These are phyloP conservation scores for Senna siamea DNA, from an alignment of 306 rosid species.

Conservation along the genomic window DNA sequence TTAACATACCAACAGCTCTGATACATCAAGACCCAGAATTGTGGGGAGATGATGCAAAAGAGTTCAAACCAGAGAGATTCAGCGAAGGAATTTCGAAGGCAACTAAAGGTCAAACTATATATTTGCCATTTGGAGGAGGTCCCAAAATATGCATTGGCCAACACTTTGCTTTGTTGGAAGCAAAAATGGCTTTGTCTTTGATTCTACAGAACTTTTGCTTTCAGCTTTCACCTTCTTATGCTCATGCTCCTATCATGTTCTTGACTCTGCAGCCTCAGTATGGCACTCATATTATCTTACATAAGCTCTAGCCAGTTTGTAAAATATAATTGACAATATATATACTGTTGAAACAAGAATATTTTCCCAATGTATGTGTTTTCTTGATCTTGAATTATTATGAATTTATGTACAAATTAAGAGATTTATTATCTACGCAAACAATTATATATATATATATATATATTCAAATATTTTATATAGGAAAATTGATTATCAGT, in stretches of 20 bases:
- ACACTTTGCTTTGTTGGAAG: slow-evolving; percentile 45
- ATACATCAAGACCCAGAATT: slow-evolving; percentile 40
- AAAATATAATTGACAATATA: too few relatives aligned
- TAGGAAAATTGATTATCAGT: too few relatives aligned
- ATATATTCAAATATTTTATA: too few relatives aligned
- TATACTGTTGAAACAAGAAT: too few relatives aligned
- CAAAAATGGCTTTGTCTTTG: slow-evolving; percentile 50
- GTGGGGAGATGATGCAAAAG: slow-evolving; percentile 50
- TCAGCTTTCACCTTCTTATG: slow-evolving; percentile 48
- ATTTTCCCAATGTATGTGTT: too few relatives aligned
- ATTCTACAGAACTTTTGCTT: slow-evolving; percentile 50
- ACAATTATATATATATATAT: too few relatives aligned
- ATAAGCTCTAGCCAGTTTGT: too few relatives aligned
- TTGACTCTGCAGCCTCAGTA: slow-evolving; percentile 40
- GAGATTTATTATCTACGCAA: too few relatives aligned
- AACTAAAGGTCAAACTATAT: slow-evolving; percentile 25
- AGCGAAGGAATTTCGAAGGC: slow-evolving; percentile 51
- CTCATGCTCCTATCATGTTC: slow-evolving; percentile 32
- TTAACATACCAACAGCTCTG: slow-evolving; percentile 24
- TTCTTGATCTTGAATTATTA: too few relatives aligned
- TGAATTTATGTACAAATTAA: too few relatives aligned
- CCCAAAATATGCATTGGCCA: slow-evolving; percentile 53
- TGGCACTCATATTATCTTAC: slow-evolving; percentile 31
- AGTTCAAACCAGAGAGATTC: slow-evolving; percentile 56
- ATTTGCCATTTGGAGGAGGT: slow-evolving; percentile 49